Conservation (phyloP, 2,329 filamentous ascomycete species). For the Periconia macrospinosa region DNA sequence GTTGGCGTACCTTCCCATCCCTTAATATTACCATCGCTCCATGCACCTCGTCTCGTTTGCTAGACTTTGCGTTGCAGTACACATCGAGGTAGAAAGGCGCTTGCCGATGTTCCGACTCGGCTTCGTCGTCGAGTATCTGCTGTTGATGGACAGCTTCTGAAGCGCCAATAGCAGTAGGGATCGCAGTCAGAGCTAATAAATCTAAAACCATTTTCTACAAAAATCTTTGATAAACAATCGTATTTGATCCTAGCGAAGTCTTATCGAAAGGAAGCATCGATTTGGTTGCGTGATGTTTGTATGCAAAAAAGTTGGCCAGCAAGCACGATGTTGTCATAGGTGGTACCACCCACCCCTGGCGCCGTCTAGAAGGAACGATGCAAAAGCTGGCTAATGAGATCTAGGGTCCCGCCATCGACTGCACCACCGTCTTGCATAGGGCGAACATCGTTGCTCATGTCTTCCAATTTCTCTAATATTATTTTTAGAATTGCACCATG, state of each 20-base stretch:
- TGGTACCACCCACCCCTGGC: not conserved
- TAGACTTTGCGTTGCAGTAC: constrained; percentile 43
- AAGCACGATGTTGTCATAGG: constrained; percentile 21
- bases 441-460: no score
- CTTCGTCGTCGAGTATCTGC: constrained; percentile 51
- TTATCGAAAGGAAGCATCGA: constrained; percentile 1
- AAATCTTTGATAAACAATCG: no score
- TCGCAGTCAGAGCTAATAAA: constrained; percentile 42
- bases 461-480: no score
- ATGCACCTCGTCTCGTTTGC: constrained; percentile 45
- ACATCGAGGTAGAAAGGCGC: constrained; percentile 56
- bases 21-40: constrained; percentile 48
- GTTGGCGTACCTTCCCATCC: constrained; percentile 46
- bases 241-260: not conserved
- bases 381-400: not conserved
- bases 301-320: constrained; percentile 4
- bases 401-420: not conserved
- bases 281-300: not conserved
- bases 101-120: constrained; percentile 51
- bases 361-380: not conserved
- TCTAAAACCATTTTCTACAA: constrained; percentile 28
- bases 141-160: constrained; percentile 55
- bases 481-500: no score
- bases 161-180: constrained; percentile 53
- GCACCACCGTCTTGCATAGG: no score